Evolutionary conservation across 176 grass and related monocot genomes (phyloP).

Genomic region (Ensete glaucum): DNA sequence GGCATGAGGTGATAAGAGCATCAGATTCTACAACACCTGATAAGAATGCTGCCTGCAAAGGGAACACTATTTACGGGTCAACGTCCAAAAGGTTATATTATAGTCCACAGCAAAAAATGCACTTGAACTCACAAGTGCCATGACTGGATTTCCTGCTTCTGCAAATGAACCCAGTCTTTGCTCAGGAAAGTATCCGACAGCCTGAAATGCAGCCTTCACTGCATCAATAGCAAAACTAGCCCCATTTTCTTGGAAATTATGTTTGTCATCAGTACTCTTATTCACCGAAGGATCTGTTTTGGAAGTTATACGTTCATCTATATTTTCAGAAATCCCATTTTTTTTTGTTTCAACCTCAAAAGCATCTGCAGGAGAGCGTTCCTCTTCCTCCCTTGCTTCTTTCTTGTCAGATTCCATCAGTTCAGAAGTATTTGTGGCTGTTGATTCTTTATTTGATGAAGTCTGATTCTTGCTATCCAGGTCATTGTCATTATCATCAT

Average conservation of each 20-base stretch:
- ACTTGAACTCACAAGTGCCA: constrained; percentile 62
- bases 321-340: constrained; percentile 20
- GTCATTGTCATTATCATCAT: constrained; percentile 2
- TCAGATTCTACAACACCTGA: constrained; percentile 57
- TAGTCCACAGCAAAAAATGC: not conserved
- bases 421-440: constrained; percentile 33
- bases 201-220: constrained; percentile 76
- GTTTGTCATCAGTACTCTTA: constrained; percentile 27
- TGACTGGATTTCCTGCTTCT: constrained; percentile 91
- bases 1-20: constrained; percentile 46
- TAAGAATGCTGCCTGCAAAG: constrained; percentile 83
- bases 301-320: constrained; percentile 39
- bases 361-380: constrained; percentile 26
- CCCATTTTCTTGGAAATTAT: constrained; percentile 40
- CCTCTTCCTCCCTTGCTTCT: constrained; percentile 19
- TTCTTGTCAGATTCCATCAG: constrained; percentile 68
- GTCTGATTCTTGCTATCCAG: constrained; percentile 28
- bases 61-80: not conserved
- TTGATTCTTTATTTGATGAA: constrained; percentile 31
- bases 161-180: constrained; percentile 62
- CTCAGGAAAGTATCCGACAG: constrained; percentile 61
- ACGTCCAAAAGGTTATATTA: not conserved
- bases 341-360: constrained; percentile 50
- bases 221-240: constrained; percentile 62
- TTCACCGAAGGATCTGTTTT: constrained; percentile 30